Conservation (phyloP, 1,139 yeast species). For the Nakaseomyces uthaithaninus region DNA sequence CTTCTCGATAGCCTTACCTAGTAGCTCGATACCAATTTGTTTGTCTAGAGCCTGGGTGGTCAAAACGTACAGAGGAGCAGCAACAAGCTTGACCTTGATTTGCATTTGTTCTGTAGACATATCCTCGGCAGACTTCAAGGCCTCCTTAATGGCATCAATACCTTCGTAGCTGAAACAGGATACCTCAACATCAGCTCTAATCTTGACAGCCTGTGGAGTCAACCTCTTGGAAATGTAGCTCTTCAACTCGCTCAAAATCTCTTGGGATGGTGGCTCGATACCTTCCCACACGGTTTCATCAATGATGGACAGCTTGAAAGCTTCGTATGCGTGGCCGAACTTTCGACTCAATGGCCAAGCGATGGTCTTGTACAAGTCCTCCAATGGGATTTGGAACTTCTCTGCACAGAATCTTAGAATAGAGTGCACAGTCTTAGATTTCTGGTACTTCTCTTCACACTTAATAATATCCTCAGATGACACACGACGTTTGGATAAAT, state of each 20-base stretch:
- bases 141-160: slow-evolving; percentile 89
- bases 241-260: slow-evolving; percentile 71
- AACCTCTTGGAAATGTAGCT: slow-evolving; percentile 83
- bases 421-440: slow-evolving; percentile 95
- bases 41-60: slow-evolving; percentile 92
- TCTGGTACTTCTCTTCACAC: slow-evolving; percentile 96
- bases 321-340: slow-evolving; percentile 96
- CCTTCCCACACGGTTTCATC: slow-evolving; percentile 84
- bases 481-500: slow-evolving; percentile 94
- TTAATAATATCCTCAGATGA: slow-evolving; percentile 95
- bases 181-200: slow-evolving; percentile 96
- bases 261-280: slow-evolving; percentile 55
- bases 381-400: slow-evolving; percentile 82
- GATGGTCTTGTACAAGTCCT: slow-evolving; percentile 72
- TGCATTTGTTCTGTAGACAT: slow-evolving; percentile 75
- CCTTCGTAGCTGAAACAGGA: slow-evolving; percentile 97
- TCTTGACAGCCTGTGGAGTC: slow-evolving; percentile 96
- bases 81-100: slow-evolving; percentile 89
- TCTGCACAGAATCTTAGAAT: slow-evolving; percentile 97
- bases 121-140: slow-evolving; percentile 79
- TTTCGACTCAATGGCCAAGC: slow-evolving; percentile 98
- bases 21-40: slow-evolving; percentile 70
- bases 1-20: slow-evolving; percentile 71
- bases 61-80: slow-evolving; percentile 93
- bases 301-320: slow-evolving; percentile 91